Percentiles rank a stretch among this genome's conserved stretches.
phyloP scores from a whole-genome alignment of 2,329 filamentous ascomycete genomes.

The Neonectria coccinea region DNA sequence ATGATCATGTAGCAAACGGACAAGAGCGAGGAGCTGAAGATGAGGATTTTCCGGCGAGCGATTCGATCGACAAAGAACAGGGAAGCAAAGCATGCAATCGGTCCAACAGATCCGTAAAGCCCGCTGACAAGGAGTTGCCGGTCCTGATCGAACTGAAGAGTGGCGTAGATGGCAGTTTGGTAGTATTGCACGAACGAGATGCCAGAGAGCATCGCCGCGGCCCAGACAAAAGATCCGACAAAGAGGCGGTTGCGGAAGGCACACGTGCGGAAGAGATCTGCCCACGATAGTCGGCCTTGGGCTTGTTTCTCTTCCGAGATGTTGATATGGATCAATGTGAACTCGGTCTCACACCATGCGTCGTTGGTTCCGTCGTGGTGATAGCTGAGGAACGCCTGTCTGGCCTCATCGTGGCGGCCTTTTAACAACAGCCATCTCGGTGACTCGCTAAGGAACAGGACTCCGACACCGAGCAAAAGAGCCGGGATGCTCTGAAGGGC shows the following conservation, averaged over 20 bases:
- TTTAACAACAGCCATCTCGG: constrained; percentile 53
- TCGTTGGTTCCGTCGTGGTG: constrained; percentile 52
- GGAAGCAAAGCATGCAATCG: constrained; percentile 52
- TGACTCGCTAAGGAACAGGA: constrained; percentile 52
- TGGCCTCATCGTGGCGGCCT: constrained; percentile 52
- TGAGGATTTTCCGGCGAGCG: constrained; percentile 52
- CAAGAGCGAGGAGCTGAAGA: constrained; percentile 51
- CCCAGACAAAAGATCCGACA: constrained; percentile 56
- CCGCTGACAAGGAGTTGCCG: constrained; percentile 55
- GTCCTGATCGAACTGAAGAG: constrained; percentile 52
- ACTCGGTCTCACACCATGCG: constrained; percentile 52
- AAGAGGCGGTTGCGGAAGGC: constrained; percentile 54
- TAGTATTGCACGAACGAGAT: constrained; percentile 59
- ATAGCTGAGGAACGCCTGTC: constrained; percentile 50
- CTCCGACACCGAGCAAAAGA: constrained; percentile 49
- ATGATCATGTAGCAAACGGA: constrained; percentile 55
- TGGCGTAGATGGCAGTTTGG: constrained; percentile 57
- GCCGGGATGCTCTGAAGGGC: constrained; percentile 52
- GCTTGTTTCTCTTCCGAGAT: constrained; percentile 51
- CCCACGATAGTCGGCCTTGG: constrained; percentile 47
- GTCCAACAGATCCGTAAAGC: constrained; percentile 53
- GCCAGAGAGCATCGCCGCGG: constrained; percentile 55
- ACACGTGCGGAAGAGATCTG: constrained; percentile 48
- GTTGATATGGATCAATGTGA: constrained; percentile 49
- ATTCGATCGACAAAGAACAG: constrained; percentile 55